A percentile compares a stretch with the other conserved stretches of the same genome.
Conservation (phyloP, 73 alveolate species). For the Breviolum minutum region DNA sequence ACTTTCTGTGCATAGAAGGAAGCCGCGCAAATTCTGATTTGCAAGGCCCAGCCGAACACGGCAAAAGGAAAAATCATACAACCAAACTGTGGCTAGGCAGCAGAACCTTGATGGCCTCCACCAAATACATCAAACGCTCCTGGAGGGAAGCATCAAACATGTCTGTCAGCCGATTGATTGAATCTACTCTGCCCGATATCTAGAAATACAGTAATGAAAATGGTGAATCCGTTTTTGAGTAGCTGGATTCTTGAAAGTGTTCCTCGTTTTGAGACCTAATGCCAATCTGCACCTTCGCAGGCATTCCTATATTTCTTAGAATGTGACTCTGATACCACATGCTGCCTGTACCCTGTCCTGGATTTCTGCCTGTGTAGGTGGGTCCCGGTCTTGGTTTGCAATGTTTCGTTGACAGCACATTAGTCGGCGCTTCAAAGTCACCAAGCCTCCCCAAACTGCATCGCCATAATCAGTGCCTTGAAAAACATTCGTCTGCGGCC, state of each 20-base stretch:
- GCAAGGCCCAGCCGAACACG: neutral
- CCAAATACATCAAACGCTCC: slow-evolving; percentile 87
- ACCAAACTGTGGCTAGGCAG: too few species aligned
- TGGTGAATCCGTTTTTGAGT: too few species aligned
- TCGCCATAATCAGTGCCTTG: slow-evolving; percentile 81
- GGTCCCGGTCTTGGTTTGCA: neutral
- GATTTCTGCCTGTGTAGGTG: slow-evolving; percentile 60
- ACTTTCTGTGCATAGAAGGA: neutral
- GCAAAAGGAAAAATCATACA: too few species aligned
- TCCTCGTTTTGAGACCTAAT: neutral
- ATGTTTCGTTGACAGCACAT: neutral
- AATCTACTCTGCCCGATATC: too few species aligned
- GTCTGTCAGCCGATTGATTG: too few species aligned
- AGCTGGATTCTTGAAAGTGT: too few species aligned
- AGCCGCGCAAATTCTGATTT: neutral
- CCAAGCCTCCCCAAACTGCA: slow-evolving; percentile 76
- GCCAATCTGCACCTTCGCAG: neutral
- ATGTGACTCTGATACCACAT: neutral
- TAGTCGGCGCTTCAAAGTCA: slow-evolving; percentile 14
- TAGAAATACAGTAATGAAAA: too few species aligned
- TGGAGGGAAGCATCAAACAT: neutral
- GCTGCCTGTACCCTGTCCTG: too few species aligned
- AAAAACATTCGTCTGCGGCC: too few species aligned
- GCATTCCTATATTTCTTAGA: neutral
- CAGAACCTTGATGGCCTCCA: slow-evolving; percentile 67